Percentiles rank a stretch among this genome's conserved stretches.
These are phyloP conservation scores for Pythium periplocum DNA, from an alignment of 352 stramenopile species.

Conservation along the genomic window DNA sequence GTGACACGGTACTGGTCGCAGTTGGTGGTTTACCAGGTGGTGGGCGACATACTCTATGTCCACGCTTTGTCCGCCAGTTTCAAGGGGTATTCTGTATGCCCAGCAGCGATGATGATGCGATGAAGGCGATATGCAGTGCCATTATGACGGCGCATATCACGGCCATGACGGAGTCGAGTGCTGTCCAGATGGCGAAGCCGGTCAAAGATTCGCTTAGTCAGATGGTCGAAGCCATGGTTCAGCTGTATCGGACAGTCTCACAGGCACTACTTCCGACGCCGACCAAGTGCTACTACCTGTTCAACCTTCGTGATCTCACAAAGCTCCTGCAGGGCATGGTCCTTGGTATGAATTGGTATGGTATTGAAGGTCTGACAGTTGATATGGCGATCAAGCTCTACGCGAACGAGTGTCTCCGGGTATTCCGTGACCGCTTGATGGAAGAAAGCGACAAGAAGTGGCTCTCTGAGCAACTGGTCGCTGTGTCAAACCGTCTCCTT, in stretches of 20 bases:
- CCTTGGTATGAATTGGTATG: conserved; percentile 13
- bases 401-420: conserved; percentile 86
- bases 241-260: conserved; percentile 53
- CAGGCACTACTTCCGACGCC: conserved; percentile 63
- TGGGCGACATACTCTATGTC: conserved; percentile 46
- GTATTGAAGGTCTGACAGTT: conserved; percentile 12
- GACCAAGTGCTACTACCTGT: conserved; percentile 80
- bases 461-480: conserved; percentile 80
- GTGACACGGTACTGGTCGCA: conserved; percentile 57
- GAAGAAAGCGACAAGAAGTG: conserved; percentile 76
- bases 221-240: conserved; percentile 56
- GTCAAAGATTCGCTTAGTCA: conserved; percentile 46
- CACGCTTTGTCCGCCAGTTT: conserved; percentile 70
- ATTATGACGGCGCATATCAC: conserved; percentile 70
- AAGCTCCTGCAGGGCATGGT: conserved; percentile 85
- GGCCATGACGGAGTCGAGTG: conserved; percentile 13
- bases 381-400: conserved; percentile 77
- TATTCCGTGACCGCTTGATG: conserved; percentile 91
- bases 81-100: conserved; percentile 62
- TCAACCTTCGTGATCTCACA: conserved; percentile 76
- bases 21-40: conserved; percentile 56
- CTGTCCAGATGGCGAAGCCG: conserved; percentile 18
- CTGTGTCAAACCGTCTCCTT: conserved; percentile 57
- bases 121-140: conserved; percentile 86
- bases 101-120: conserved; percentile 58